Evolutionary conservation across 2,329 filamentous ascomycete genomes (phyloP), one percentile per base, ranked within the genome.

Genomic region (Alternaria sp.): DNA sequence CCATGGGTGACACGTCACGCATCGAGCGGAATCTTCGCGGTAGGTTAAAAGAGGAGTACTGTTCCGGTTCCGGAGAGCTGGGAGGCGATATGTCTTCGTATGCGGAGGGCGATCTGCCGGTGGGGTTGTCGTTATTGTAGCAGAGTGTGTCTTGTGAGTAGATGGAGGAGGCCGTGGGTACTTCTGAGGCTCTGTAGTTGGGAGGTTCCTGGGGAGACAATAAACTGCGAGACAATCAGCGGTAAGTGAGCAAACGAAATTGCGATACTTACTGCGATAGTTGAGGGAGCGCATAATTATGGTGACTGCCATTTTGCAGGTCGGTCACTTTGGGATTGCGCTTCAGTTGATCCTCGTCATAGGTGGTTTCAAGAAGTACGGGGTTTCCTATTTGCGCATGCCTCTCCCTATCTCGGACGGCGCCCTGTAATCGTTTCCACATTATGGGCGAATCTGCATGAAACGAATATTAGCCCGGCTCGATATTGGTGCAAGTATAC

Each of bases 111-210:
- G 67, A 59, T 32, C 59, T 54, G 23, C 66, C 57, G 12, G 68
- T 57, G n/a, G 65, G 67, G 25, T 74, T 66, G 23, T 73, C 63
- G 62, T 71, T 67, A 57, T 64, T 69, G 54, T 75, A 69, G 19
- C 68, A 13, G 84, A 52, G 83, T 64, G 83, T 87, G 47, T 82
- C 84, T 74, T 87, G 84, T 49, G 88, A 88, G 75, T 91, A 90
- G 50, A 89, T 69, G 15, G 90, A 90, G 30, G 89, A 90, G 21
- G 74, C 71, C 40, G 77, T 76, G 8, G 74, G 72, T 9, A 71
- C 70, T 61, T 75, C 71, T 9, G 76, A 76, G 3, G 64, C 64
- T 57, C 69, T 71, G 40, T 74, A 72, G 44, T 71, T 64, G 43
- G 66, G 68, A 46, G 68, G 64, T 50, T 72, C 69, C 23, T 67